Conservation (phyloP, 176 grass and related monocot genomes). For the Aegilops umbellulata region DNA sequence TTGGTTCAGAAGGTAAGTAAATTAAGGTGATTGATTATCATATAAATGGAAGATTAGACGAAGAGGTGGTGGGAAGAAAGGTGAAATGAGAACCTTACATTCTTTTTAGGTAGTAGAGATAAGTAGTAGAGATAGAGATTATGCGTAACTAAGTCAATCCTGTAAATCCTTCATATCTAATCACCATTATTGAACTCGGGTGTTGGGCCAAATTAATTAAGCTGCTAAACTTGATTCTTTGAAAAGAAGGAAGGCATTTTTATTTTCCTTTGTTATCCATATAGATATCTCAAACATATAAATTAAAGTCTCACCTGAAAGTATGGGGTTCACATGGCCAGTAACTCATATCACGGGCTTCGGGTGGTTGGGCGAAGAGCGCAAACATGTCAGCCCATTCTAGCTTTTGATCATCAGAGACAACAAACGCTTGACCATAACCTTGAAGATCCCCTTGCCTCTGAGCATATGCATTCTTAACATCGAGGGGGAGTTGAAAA, state of each 20-base stretch:
- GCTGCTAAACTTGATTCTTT: background rate
- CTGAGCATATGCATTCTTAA: constrained; percentile 42
- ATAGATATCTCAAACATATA: background rate
- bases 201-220: background rate
- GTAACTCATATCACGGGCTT: constrained; percentile 37
- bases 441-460: constrained; percentile 47
- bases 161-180: background rate
- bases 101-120: too few relatives aligned
- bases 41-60: too few relatives aligned
- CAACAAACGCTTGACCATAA: constrained; percentile 52
- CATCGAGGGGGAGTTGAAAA: constrained; percentile 35
- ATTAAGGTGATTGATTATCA: too few relatives aligned
- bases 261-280: background rate
- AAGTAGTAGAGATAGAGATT: too few relatives aligned
- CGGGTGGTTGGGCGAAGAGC: constrained; percentile 31
- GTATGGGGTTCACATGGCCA: constrained; percentile 37
- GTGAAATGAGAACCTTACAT: too few relatives aligned
- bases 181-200: background rate
- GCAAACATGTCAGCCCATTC: constrained; percentile 47
- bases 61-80: too few relatives aligned
- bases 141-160: background rate
- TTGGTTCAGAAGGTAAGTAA: too few relatives aligned
- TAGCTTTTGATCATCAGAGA: constrained; percentile 43
- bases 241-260: background rate
- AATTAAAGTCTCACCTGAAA: constrained; percentile 37